Evolutionary conservation across 1,284 basidiomycete genomes (phyloP), one percentile per base, ranked within the genome.

Genomic region (Sporisorium iseilematis-ciliati): DNA sequence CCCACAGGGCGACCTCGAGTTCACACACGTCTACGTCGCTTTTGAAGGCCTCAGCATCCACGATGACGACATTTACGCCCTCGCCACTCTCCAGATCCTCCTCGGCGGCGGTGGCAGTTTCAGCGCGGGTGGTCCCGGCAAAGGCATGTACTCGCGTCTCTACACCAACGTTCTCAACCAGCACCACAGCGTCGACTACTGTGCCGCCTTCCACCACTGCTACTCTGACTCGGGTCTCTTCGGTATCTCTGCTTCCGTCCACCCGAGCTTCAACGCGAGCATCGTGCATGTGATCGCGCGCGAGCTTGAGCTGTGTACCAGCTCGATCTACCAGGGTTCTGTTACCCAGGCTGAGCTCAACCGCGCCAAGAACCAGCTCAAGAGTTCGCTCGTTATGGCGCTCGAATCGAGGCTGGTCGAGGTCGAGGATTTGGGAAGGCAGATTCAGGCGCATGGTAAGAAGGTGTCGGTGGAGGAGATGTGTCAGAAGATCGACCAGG

Each of bases 81-180:
- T 97, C 14, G 96, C 97, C 26, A 95, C 93, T 0, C 92, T 99
- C 86, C 96, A 99, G 86, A 92, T 96, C 46, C 89, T 98, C 35
- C 90, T 99, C 12, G 96, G 96, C 38, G 96, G 96, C 4, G 96
- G 96, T 10, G 95, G 95, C 31, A 92, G 91, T 85, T 98, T 98
- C 88, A 95, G 93, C 42, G 95, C 95, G 20, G 93, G 92, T 75
- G 96, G 96, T 3, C 96, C 96, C 2, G 96, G 96, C 46, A 99
- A 99, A 88, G 97, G 96, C 80, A 98, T 99, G 95, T 98, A 97
- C 88, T 95, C 94, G 41, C 92, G 96, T 20, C 87, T 98, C 57
- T 98, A 98, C 88, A 96, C 94, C n/a, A 92, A 95, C 84, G 94
- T 99, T 77, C 90, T 99, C 71, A 97, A 98, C 85, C 92, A 94